Percentiles rank a stretch among this genome's conserved stretches.
phyloP scores from a whole-genome alignment of 2,329 filamentous ascomycete genomes.

The Talaromyces sp. region DNA sequence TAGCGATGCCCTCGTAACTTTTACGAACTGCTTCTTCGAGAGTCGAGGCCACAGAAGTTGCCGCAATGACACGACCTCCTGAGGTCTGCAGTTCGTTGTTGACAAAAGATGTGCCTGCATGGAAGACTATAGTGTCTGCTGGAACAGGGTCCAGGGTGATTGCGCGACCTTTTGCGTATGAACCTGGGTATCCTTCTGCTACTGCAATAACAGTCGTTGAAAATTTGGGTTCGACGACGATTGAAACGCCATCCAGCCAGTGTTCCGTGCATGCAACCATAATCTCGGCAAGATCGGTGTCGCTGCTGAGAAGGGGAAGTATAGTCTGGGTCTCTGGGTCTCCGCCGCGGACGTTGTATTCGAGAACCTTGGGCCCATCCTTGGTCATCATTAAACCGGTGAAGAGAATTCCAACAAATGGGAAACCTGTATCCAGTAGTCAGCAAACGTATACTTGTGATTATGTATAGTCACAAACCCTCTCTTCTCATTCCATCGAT shows the following conservation, averaged over 20 bases:
- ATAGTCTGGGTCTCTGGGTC: constrained; percentile 89
- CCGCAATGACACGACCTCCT: constrained; percentile 87
- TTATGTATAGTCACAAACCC: constrained; percentile 55
- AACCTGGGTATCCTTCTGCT: constrained; percentile 81
- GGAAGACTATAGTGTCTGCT: constrained; percentile 70
- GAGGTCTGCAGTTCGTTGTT: constrained; percentile 64
- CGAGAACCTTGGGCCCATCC: constrained; percentile 71
- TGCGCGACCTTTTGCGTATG: constrained; percentile 71
- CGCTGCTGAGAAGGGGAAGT: constrained; percentile 66
- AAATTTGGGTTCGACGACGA: constrained; percentile 64
- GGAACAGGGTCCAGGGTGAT: constrained; percentile 53
- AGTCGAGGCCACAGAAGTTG: constrained; percentile 70
- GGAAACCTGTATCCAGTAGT: constrained; percentile 24
- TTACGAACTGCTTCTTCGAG: constrained; percentile 77
- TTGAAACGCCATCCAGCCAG: constrained; percentile 62
- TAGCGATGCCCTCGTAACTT: constrained; percentile 77
- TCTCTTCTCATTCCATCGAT: constrained; percentile 83
- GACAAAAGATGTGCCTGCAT: constrained; percentile 73
- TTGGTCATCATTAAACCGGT: constrained; percentile 85
- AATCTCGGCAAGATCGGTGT: constrained; percentile 80
- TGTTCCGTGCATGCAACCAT: constrained; percentile 80
- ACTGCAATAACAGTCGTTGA: constrained; percentile 92
- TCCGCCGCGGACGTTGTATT: constrained; percentile 91
- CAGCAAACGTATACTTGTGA: constrained; percentile 51
- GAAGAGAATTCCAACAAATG: constrained; percentile 40